Conservation (phyloP, 2,329 filamentous ascomycete genomes). For the Calonectria pseudoturangicola region DNA sequence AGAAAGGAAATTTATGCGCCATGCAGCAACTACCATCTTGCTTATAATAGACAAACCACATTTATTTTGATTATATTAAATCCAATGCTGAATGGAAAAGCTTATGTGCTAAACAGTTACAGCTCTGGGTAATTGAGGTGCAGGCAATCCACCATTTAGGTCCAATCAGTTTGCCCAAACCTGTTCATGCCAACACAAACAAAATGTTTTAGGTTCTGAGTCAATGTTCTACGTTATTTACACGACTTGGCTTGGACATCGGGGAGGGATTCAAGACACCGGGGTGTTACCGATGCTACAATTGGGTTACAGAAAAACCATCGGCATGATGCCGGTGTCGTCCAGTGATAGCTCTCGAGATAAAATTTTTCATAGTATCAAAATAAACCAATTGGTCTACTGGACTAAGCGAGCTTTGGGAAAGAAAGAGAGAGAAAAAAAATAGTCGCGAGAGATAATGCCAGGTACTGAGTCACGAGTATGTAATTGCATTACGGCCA, state of each 20-base stretch:
- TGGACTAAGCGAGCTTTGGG: background rate
- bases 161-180: background rate
- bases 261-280: background rate
- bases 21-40: background rate
- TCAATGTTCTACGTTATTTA: background rate
- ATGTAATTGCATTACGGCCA: conserved; percentile 48
- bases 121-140: background rate
- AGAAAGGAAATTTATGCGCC: background rate
- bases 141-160: background rate
- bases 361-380: conserved; percentile 6
- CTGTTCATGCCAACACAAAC: background rate
- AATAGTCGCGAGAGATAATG: conserved; percentile 36
- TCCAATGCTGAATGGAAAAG: background rate
- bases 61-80: background rate
- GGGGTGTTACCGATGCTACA: background rate
- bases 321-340: background rate
- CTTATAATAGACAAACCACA: background rate
- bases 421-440: too few relatives aligned
- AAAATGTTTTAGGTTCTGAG: background rate
- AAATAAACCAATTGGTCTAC: conserved; percentile 11
- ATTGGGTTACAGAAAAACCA: background rate
- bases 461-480: conserved; percentile 37
- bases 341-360: background rate
- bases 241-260: background rate
- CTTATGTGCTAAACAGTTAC: background rate